These are phyloP conservation scores for Barnettozyma californica DNA, from an alignment of 805 yeast genomes.

Conservation along the genomic window DNA sequence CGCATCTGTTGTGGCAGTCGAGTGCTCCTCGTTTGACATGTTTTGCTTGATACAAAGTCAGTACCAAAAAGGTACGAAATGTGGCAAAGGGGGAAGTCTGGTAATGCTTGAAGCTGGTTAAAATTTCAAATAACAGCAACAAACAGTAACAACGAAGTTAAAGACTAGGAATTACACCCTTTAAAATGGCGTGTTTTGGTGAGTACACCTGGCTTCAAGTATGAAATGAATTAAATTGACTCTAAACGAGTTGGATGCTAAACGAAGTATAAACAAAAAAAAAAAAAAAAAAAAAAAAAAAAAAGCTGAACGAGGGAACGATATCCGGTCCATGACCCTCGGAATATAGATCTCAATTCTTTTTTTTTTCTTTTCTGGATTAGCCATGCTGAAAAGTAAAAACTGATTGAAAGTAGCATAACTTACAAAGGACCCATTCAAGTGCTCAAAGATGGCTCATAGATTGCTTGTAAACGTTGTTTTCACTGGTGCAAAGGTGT, in stretches of 20 bases:
- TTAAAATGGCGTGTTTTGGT: neutral
- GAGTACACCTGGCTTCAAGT: neutral
- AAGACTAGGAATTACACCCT: neutral
- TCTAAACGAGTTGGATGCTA: neutral
- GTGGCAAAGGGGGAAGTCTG: neutral
- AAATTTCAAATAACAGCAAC: neutral
- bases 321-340: neutral
- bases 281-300: neutral
- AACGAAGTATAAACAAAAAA: slow-evolving; percentile 1
- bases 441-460: slow-evolving; percentile 56
- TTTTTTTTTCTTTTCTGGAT: neutral
- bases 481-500: slow-evolving; percentile 91
- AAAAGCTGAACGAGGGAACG: neutral
- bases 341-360: neutral
- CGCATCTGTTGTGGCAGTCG: neutral
- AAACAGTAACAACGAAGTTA: too few relatives aligned
- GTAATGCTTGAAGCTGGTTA: neutral
- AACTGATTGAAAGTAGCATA: neutral
- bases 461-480: slow-evolving; percentile 84
- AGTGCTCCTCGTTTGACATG: slow-evolving; percentile 1
- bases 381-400: neutral
- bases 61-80: neutral
- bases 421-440: neutral
- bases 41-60: neutral
- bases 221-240: neutral